Evolutionary conservation across 106 monocot species (phyloP), one percentile per base, ranked within the genome.

Genomic region (Phalaenopsis equestris): DNA sequence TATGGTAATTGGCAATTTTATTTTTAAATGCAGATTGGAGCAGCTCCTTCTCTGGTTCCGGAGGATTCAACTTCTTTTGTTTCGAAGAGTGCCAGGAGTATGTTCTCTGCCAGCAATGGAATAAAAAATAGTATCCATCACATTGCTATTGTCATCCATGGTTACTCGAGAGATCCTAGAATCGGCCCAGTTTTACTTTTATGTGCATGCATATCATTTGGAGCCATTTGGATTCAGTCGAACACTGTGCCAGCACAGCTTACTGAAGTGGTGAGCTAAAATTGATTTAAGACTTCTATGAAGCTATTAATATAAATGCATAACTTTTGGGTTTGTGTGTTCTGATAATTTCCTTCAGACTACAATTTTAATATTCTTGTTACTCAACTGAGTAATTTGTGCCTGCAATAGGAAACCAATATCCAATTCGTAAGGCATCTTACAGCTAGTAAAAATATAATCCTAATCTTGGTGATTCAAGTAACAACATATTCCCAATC

Each of bases 141-240:
- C 57, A 76, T 91, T 55, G 9, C 43, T 80, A 78, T 43, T 37
- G 80, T 72, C 56, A 41, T 87, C 11, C 19, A 36, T 70, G 87
- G 88, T 82, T 91, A 84, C 79, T 67, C 78, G 67, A 81, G 65
- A 80, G 95, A 95, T 87, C 93, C 95, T 3, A 89, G 95, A 80
- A 48, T 95, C 39, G 99, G 99, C 55, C 91, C 99, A 41, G 15
- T 85, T 52, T 90, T 99, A 68, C 75, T 99, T 47, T 81, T 99
- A 43, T 88, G 42, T 9, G 88, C 93, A 55, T 99, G 99, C 73
- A 58, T 99, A 75, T 93, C 93, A 74, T 88, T 95, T 75, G 91
- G 93, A 68, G 76, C 80, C 55, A 93, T 99, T 83, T 99, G 86
- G 87, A 24, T 92, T 57, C 88, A 87, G 81, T 49, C 21, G 3